Evolutionary conservation across 2,329 filamentous ascomycete species (phyloP).

Genomic region (Aureobasidium namibiae): DNA sequence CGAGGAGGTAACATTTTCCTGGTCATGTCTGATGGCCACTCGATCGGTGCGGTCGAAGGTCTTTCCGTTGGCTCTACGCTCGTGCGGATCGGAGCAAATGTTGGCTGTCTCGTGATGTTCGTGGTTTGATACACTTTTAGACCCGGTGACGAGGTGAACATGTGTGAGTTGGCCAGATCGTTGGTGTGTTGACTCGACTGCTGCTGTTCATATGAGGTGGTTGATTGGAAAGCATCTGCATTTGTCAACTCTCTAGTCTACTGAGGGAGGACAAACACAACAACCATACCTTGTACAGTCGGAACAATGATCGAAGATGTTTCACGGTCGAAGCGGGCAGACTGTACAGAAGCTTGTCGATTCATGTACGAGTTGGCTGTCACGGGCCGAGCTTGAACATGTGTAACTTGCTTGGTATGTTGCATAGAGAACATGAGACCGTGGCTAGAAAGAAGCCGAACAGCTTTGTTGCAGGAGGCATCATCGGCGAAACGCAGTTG

Average conservation of each 20-base stretch:
- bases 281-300: neutral
- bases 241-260: neutral
- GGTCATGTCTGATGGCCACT: slow-evolving; percentile 6
- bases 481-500: slow-evolving; percentile 24
- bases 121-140: neutral
- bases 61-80: neutral
- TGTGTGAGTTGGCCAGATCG: neutral
- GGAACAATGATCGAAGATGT: slow-evolving; percentile 1
- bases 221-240: neutral
- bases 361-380: neutral
- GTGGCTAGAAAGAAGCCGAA: neutral
- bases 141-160: neutral
- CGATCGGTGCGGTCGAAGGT: neutral
- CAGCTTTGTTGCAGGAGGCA: slow-evolving; percentile 16
- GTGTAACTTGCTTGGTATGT: neutral
- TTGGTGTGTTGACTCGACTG: neutral
- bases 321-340: neutral
- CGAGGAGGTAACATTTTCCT: neutral
- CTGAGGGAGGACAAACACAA: neutral
- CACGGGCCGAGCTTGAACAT: neutral
- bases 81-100: slow-evolving; percentile 1
- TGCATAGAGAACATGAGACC: slow-evolving; percentile 8
- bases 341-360: neutral
- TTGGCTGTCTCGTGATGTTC: neutral
- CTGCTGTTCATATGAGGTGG: neutral